Evolutionary conservation across 257 asterid genomes (phyloP), one percentile per base, ranked within the genome.

Genomic region (Cinchona pubescens): DNA sequence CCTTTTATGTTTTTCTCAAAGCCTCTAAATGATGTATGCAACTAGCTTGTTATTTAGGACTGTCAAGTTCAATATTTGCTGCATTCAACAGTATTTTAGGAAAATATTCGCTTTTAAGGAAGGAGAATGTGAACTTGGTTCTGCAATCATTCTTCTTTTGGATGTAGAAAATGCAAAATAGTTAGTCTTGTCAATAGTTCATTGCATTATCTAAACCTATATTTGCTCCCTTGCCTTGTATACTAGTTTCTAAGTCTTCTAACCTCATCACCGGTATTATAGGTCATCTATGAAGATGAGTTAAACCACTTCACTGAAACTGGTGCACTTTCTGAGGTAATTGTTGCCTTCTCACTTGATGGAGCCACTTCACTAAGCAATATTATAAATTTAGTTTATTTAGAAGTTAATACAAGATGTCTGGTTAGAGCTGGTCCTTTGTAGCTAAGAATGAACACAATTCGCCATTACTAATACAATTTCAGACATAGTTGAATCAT

Each of bases 261-360:
- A 71, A 77, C 29, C 18, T 43, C 9, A 59, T n/a, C 45, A 32
- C 42, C 38, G 13, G 30, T 75, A 49, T 37, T 79, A 78, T 87
- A 94, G 99, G 99, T 72, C 76, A 92, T 95, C 76, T 95, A 95
- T 55, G 81, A 95, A 83, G 96, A 95, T 5, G 98, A 92, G 83
- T 72, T 95, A 83, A 83, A 83, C 62, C 80, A 86, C 80, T 95
- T 87, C 58, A 88, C 84, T n/a, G 69, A 90, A 77, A 86, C 83
- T 25, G 98, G 98, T 72, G 94, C 89, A 32, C 76, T 95, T 61
- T 92, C 99, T 9, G 98, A 95, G 87, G 96, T 95, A 27, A 83
- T 87, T 40, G 86, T 95, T 72, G 99, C 98, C n/a, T 93, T 92
- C 80, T 95, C 99, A 25, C 96, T 98, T 0, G 96, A 95, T 83